Evolutionary conservation across 1,284 basidiomycete species (phyloP), one percentile per base, ranked within the genome.

Genomic region (Puccinia brachypodii): DNA sequence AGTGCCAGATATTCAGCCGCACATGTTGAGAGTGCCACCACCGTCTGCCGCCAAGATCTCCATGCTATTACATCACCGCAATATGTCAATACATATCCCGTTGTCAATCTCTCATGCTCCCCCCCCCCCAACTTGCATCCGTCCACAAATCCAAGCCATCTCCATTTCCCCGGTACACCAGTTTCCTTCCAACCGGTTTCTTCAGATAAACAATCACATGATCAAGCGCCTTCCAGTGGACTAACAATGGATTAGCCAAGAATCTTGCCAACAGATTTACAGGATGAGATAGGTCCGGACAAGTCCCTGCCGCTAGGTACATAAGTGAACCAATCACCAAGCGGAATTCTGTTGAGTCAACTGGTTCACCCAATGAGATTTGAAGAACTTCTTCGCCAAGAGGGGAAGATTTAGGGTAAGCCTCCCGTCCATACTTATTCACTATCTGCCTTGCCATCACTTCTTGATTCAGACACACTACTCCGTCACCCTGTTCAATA

Each of bases 71-170:
- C 22, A 40, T 28, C 47, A 11, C 53, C 53, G 40, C 7, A 36
- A 8, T 56, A 50, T 36, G n/a, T 58, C 16, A 75, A 36, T 1
- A 75, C 31, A 60, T 58, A 38, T 2, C 73, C 53, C n/a, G 31
- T 38, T 38, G 47, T 56, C 33, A 33, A 75, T 14, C 73, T 7
- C 33, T 47, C 28, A 42, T 47, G 71, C 14, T 69, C 66, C 16
- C 44, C 71, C 47, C 66, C 13, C 66, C 71, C 71, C 71, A 73
- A 28, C 19, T 53, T 53, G 44, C 71, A 73, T 73, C 71, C 22
- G 36, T 69, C 66, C 66, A 69, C 33, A 69, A 44, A 22, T 40
- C 19, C 13, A 69, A 25, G 8, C 16, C n/a, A 8, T 40, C 33
- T 4, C 36, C 40, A 8, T 25, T 36, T 38, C 36, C 36, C 8